phyloP scores from a whole-genome alignment of 768 basidiomycete genomes.

The Tulasnella sp. region DNA sequence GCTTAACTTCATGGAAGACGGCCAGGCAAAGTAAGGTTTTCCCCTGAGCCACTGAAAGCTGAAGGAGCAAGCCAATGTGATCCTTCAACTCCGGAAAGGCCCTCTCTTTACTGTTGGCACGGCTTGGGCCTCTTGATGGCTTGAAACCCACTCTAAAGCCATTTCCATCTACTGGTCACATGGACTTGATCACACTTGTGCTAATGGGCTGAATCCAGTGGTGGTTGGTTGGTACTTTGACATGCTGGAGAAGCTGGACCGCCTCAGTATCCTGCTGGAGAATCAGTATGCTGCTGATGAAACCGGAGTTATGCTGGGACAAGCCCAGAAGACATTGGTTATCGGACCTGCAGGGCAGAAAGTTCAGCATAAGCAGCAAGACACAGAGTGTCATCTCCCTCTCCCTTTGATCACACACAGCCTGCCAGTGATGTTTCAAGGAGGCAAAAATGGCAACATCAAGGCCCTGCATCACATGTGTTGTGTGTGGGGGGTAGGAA shows the following conservation, averaged over 20 bases:
- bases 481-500: conserved; percentile 42
- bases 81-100: conserved; percentile 14
- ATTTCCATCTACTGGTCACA: not conserved
- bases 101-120: not conserved
- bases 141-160: not conserved
- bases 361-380: not conserved
- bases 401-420: conserved; percentile 30
- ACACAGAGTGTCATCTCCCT: not conserved
- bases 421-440: conserved; percentile 30
- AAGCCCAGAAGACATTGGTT: not conserved
- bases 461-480: conserved; percentile 29
- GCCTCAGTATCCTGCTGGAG: not conserved
- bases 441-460: conserved; percentile 18
- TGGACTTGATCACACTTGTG: not conserved
- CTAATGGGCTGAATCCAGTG: conserved; percentile 10
- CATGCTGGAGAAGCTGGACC: conserved; percentile 12
- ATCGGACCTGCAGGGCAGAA: conserved; percentile 20
- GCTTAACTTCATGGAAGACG: not conserved
- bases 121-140: conserved; percentile 19
- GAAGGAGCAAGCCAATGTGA: conserved; percentile 32
- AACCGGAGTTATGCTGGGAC: conserved; percentile 9
- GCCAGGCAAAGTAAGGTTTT: conserved; percentile 31
- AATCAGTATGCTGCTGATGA: conserved; percentile 19
- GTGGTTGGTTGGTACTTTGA: conserved; percentile 14
- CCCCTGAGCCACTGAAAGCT: conserved; percentile 32